phyloP scores from a whole-genome alignment of 2,329 filamentous ascomycete species.

The Arthroderma sp. region DNA sequence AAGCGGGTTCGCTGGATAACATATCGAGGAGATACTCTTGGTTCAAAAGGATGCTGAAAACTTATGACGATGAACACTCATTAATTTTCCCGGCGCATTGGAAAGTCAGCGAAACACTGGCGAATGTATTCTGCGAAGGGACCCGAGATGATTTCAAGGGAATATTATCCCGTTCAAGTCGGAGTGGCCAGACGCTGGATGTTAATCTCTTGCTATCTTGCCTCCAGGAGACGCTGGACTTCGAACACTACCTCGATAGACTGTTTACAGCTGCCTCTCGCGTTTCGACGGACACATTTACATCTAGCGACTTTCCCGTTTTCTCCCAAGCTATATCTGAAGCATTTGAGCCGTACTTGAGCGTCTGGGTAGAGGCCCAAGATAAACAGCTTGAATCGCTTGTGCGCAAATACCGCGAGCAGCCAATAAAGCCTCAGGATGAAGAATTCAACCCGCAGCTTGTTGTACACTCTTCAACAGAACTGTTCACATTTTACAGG shows the following conservation, averaged over 20 bases:
- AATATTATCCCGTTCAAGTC: slow-evolving; percentile 78
- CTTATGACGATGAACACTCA: slow-evolving; percentile 86
- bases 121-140: slow-evolving; percentile 87
- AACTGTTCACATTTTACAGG: slow-evolving; percentile 95
- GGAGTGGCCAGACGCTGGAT: slow-evolving; percentile 67
- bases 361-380: slow-evolving; percentile 92
- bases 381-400: slow-evolving; percentile 73
- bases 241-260: slow-evolving; percentile 81
- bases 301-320: slow-evolving; percentile 60
- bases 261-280: slow-evolving; percentile 59
- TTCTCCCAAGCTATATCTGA: slow-evolving; percentile 90
- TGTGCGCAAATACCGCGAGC: slow-evolving; percentile 75
- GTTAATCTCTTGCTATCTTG: slow-evolving; percentile 81
- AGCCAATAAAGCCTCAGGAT: slow-evolving; percentile 65
- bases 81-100: slow-evolving; percentile 75
- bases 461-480: slow-evolving; percentile 86
- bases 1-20: slow-evolving; percentile 91
- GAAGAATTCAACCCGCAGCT: slow-evolving; percentile 86
- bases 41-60: slow-evolving; percentile 92
- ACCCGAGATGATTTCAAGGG: slow-evolving; percentile 91
- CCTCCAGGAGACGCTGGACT: slow-evolving; percentile 89
- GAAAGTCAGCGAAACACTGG: slow-evolving; percentile 80
- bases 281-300: slow-evolving; percentile 79
- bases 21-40: slow-evolving; percentile 89
- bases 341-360: slow-evolving; percentile 93